A percentile compares a stretch with the other conserved stretches of the same genome.
Conservation (phyloP, 768 basidiomycete genomes). For the Gloeopeniophorella convolvens region DNA sequence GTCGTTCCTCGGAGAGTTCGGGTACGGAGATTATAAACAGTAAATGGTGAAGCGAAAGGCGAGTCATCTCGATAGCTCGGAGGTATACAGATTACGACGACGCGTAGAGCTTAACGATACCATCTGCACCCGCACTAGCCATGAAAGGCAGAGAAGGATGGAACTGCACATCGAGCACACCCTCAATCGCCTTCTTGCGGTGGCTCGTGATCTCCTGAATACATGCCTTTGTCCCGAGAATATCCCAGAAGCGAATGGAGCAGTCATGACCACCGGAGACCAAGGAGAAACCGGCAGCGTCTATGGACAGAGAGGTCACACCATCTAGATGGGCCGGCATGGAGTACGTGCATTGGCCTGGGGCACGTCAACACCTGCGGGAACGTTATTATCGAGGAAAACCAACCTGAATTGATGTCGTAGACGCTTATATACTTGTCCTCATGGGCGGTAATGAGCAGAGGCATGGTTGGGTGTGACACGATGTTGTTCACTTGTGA, state of each 20-base stretch:
- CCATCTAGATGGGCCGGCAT: slow-evolving; percentile 89
- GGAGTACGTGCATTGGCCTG: slow-evolving; percentile 83
- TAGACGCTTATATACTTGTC: slow-evolving; percentile 91
- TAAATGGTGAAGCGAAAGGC: slow-evolving; percentile 12
- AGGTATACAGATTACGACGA: slow-evolving; percentile 50
- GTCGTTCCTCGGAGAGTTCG: background rate
- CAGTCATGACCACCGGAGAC: slow-evolving; percentile 92
- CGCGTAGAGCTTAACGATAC: slow-evolving; percentile 86
- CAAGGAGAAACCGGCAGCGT: slow-evolving; percentile 79
- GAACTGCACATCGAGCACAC: slow-evolving; percentile 83
- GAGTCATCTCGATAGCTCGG: slow-evolving; percentile 5
- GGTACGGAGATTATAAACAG: slow-evolving; percentile 14
- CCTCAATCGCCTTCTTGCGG: slow-evolving; percentile 84
- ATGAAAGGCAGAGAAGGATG: slow-evolving; percentile 79
- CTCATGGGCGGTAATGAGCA: slow-evolving; percentile 87
- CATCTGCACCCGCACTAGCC: slow-evolving; percentile 94
- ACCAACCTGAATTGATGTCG: slow-evolving; percentile 73
- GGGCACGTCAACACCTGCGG: background rate
- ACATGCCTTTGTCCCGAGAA: slow-evolving; percentile 72
- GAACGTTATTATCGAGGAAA: background rate
- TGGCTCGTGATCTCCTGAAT: slow-evolving; percentile 87
- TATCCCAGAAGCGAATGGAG: slow-evolving; percentile 91
- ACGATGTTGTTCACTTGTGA: slow-evolving; percentile 83
- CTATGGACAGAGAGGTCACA: slow-evolving; percentile 86
- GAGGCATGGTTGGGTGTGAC: slow-evolving; percentile 85